Percentiles rank a stretch among this genome's conserved stretches.
Evolutionary conservation across 2,329 filamentous ascomycete genomes (phyloP).

Genomic region (Aspergillus fijiensis): DNA sequence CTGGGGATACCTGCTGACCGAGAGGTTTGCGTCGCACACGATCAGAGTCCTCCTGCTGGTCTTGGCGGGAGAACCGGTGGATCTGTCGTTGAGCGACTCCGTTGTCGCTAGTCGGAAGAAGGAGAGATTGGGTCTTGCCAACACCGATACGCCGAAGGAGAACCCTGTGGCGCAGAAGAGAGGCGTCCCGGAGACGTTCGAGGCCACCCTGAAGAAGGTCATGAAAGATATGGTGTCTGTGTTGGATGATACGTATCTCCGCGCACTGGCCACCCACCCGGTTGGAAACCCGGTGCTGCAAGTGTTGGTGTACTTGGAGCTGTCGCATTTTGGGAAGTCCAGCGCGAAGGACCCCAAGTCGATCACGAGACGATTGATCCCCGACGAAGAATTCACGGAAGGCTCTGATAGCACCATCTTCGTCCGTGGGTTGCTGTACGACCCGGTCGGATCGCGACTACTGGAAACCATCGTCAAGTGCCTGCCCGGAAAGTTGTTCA

Average conservation of each 20-base stretch:
- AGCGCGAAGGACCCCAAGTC: constrained; percentile 65
- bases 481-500: constrained; percentile 86
- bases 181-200: constrained; percentile 76
- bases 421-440: constrained; percentile 83
- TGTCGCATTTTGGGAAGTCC: constrained; percentile 68
- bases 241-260: constrained; percentile 76
- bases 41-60: constrained; percentile 83
- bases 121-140: constrained; percentile 69
- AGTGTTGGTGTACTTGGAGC: constrained; percentile 81
- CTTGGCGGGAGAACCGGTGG: constrained; percentile 77
- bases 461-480: constrained; percentile 81
- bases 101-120: constrained; percentile 92
- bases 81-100: constrained; percentile 66
- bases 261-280: constrained; percentile 81
- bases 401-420: constrained; percentile 74
- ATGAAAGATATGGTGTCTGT: constrained; percentile 72
- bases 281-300: constrained; percentile 93
- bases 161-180: constrained; percentile 46
- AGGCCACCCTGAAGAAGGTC: constrained; percentile 74
- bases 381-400: constrained; percentile 73
- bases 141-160: constrained; percentile 53
- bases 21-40: constrained; percentile 86
- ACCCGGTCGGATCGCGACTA: constrained; percentile 83
- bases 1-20: constrained; percentile 78
- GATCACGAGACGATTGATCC: constrained; percentile 74